Percentiles rank a stretch among this genome's conserved stretches.
Conservation (phyloP, 768 basidiomycete genomes). For the Sporobolomyces phaffii region DNA sequence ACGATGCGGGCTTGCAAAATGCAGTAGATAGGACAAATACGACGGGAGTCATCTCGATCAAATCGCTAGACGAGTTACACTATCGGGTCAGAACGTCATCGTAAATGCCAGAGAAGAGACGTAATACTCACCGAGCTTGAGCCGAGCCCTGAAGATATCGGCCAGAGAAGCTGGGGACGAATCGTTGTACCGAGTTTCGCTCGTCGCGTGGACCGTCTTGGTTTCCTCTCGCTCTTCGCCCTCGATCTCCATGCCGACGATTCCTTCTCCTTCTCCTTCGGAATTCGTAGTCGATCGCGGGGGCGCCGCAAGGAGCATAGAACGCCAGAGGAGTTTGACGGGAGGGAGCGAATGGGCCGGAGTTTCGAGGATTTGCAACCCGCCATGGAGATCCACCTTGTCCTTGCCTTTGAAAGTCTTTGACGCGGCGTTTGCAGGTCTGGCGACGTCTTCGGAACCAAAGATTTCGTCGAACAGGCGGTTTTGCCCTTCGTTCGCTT, state of each 20-base stretch:
- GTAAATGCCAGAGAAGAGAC: too few relatives aligned
- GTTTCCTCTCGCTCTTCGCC: neutral
- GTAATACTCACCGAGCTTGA: constrained; percentile 9
- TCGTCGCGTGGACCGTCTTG: neutral
- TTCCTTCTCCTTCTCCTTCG: neutral
- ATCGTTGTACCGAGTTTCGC: neutral
- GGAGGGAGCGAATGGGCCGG: constrained; percentile 33
- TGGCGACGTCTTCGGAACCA: constrained; percentile 4
- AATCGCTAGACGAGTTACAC: too few relatives aligned
- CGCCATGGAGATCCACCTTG: neutral
- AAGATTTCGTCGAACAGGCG: constrained; percentile 42
- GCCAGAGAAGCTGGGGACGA: constrained; percentile 6
- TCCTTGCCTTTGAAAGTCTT: constrained; percentile 1
- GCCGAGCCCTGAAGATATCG: constrained; percentile 6
- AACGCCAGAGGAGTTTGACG: constrained; percentile 29
- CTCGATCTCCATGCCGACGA: constrained; percentile 13
- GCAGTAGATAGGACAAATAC: too few relatives aligned
- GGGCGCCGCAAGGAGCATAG: constrained; percentile 13
- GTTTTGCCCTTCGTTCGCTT: constrained; percentile 4
- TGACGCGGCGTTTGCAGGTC: neutral
- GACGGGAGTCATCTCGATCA: too few relatives aligned
- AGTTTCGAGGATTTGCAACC: constrained; percentile 9
- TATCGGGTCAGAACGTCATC: too few relatives aligned
- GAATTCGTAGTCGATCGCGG: neutral
- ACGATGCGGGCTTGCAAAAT: too few relatives aligned